Percentiles rank a stretch among this genome's conserved stretches.
These are phyloP conservation scores for Pseudogymnoascus sp. DNA, from an alignment of 2,329 filamentous ascomycete species.

Conservation along the genomic window DNA sequence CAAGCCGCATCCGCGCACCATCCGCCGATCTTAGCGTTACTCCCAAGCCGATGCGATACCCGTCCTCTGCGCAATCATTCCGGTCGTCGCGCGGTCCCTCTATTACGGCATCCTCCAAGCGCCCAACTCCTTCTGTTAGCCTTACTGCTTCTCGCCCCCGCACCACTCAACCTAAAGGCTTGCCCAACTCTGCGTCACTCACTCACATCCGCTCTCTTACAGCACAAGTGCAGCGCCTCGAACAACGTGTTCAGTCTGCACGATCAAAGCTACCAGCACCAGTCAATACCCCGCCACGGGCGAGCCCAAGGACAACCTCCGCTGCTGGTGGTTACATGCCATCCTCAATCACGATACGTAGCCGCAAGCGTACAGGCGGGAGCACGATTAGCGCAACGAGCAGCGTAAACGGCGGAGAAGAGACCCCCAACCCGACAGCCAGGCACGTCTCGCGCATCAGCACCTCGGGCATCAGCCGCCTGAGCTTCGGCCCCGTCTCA, in stretches of 20 bases:
- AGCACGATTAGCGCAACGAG: slow-evolving; percentile 27
- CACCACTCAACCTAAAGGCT: slow-evolving; percentile 28
- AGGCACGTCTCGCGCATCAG: slow-evolving; percentile 52
- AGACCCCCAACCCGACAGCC: slow-evolving; percentile 29
- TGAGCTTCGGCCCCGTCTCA: slow-evolving; percentile 55
- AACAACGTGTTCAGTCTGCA: slow-evolving; percentile 84
- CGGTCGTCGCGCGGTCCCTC: slow-evolving; percentile 28
- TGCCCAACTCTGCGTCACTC: slow-evolving; percentile 61
- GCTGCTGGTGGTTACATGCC: slow-evolving; percentile 39
- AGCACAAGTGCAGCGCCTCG: slow-evolving; percentile 93
- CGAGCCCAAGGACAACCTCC: slow-evolving; percentile 57
- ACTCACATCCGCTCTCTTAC: slow-evolving; percentile 90
- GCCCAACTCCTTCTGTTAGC: slow-evolving; percentile 29
- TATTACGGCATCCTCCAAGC: slow-evolving; percentile 17
- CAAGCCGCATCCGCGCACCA: slow-evolving; percentile 44
- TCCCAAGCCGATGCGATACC: slow-evolving; percentile 37
- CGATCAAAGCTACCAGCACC: slow-evolving; percentile 86
- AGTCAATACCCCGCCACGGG: slow-evolving; percentile 64
- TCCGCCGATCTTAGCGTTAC: slow-evolving; percentile 46
- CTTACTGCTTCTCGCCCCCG: slow-evolving; percentile 26
- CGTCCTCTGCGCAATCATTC: background rate
- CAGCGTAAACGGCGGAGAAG: slow-evolving; percentile 20
- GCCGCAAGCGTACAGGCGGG: slow-evolving; percentile 58
- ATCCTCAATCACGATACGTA: slow-evolving; percentile 55
- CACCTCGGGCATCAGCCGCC: slow-evolving; percentile 51